Evolutionary conservation across 805 yeast genomes (phyloP), one percentile per base, ranked within the genome.

Genomic region (Saccharomyces kudriavzevii): DNA sequence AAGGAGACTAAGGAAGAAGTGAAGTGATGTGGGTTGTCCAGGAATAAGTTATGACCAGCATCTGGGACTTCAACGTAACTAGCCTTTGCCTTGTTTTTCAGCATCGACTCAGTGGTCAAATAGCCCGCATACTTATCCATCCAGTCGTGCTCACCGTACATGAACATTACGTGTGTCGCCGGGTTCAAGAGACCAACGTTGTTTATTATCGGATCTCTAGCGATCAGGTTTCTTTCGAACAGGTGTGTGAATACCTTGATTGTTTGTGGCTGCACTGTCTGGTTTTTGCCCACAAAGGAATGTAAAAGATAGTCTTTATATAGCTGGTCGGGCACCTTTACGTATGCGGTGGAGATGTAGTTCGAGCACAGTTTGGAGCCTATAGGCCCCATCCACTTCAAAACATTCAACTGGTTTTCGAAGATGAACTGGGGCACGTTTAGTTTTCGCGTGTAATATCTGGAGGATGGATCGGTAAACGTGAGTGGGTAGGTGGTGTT

Each of bases 41-140:
- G 70, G 59, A 86, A 87, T 11, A 88, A 63, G 63, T 88, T 91
- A 66, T 88, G 96, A 0, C 96, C 95, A 8, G 87, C 79, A 53
- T 81, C 72, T 9, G 69, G 66, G 2, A 69, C 60, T 28, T 66
- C 67, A 6, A 52, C 48, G 45, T 60, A 67, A 2, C 52, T 29
- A 6, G 62, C 61, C 26, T 47, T 27, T 22, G 40, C 25, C 40
- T 43, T 47, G 20, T 56, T 54, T 11, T 50, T 35, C 20, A 53
- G 50, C 20, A 61, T 54, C 20, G 52, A 51, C 14, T 61, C 57
- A 9, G 54, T 59, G 57, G 59, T 62, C 49, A 40, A 47, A 43
- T 55, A 60, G 1, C 86, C 86, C 0, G 85, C 85, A 45, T 72
- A 75, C 0, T 75, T 67, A 61, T 82, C 77, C 94, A 86, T 87